These are phyloP conservation scores for Rhodotorula paludigena DNA, from an alignment of 768 basidiomycete genomes.

Conservation along the genomic window DNA sequence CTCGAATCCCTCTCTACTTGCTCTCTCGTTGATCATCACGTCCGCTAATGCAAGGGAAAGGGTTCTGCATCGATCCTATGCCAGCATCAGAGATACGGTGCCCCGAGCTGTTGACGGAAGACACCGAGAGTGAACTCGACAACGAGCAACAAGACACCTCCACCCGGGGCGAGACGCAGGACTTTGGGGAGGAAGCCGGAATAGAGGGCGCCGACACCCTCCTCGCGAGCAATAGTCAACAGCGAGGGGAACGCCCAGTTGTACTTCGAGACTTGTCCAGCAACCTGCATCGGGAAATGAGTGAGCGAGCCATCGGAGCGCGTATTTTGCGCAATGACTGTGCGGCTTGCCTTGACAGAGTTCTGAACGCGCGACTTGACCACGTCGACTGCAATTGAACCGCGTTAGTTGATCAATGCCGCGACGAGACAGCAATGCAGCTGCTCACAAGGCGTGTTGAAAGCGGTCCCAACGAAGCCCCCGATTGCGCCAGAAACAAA, in stretches of 20 bases:
- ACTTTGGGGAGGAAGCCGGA: slow-evolving; percentile 96
- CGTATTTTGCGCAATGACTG: neutral
- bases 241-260: slow-evolving; percentile 93
- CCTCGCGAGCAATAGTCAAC: slow-evolving; percentile 73
- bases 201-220: slow-evolving; percentile 78
- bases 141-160: slow-evolving; percentile 88
- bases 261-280: slow-evolving; percentile 77
- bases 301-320: neutral
- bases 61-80: too few relatives aligned
- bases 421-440: neutral
- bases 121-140: slow-evolving; percentile 76
- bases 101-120: slow-evolving; percentile 66
- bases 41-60: too few relatives aligned
- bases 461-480: slow-evolving; percentile 60
- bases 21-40: too few relatives aligned
- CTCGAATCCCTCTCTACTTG: too few relatives aligned
- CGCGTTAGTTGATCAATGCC: neutral
- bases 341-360: slow-evolving; percentile 39
- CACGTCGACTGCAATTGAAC: slow-evolving; percentile 61
- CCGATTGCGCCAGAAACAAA: slow-evolving; percentile 85
- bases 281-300: slow-evolving; percentile 45
- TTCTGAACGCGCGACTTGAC: slow-evolving; percentile 92
- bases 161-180: slow-evolving; percentile 87
- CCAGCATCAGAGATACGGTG: slow-evolving; percentile 54
- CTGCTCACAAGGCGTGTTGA: slow-evolving; percentile 75